Base-by-base conservation (phyloP, 441 rosid genomes). In the Hypseocharis bilobata region DNA sequence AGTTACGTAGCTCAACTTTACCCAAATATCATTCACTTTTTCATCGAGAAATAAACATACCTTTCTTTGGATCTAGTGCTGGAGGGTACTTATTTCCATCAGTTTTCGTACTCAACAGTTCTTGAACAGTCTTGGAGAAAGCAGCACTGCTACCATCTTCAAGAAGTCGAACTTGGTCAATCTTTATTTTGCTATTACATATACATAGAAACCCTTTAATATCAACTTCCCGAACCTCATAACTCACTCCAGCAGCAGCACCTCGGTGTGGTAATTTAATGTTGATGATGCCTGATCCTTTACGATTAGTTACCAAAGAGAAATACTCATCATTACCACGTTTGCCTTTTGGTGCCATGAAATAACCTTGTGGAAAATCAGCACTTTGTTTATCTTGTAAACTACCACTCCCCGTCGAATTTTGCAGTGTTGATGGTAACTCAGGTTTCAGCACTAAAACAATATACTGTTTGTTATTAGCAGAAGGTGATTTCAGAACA, bases 81-180 rank as follows among this genome's bases (percentile, higher is more conserved):
- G 88, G 89, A 74, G 90, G 99, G 57, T 75, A 87, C 72, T 85
- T 88, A 71, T 75, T 81, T 76, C 86, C 95, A 26, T 78, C 83
- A 75, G 87, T 74, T 81, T 86, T 84, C 77, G 81, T 68, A 64
- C 68, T 77, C 78, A 65, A 75, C 67, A 93, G 87, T 80, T 79
- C 82, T 75, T 88, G 99, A 80, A 88, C 96, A 25, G 96, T 83
- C 59, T 75, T 77, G 65, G 97, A 88, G 82, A 85, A 88, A 67
- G 96, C 92, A 63, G 65, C 42, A 62, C 70, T 70, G 77, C 78
- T 88, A 73, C 69, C 75, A 60, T 81, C 79, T 77, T 93, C 95
- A 63, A 93, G 97, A 74, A 93, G 85, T 73, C 87, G 71, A 66
- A 32, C 86, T 44, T 29, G 88, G 68, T 87, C 90, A 57, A 93